Evolutionary conservation across 2,329 filamentous ascomycete genomes (phyloP).

Genomic region (Domatiomyces globalis): DNA sequence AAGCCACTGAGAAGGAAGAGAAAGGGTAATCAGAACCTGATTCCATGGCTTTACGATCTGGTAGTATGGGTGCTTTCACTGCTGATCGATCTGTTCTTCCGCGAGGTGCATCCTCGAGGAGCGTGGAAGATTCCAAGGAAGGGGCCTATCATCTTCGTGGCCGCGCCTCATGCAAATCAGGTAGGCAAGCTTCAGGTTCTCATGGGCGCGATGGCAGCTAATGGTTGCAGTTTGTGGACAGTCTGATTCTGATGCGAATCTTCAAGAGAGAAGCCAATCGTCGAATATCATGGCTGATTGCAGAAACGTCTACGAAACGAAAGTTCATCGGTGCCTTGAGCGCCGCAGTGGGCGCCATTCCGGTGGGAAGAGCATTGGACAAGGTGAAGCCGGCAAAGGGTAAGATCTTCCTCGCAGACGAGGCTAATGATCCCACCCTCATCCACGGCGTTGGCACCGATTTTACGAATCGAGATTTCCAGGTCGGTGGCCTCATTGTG

Average conservation of each 20-base stretch:
- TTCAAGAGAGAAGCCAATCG: conserved; percentile 75
- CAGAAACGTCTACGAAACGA: conserved; percentile 86
- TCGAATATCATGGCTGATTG: conserved; percentile 82
- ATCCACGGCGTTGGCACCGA: conserved; percentile 67
- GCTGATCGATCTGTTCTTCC: conserved; percentile 90
- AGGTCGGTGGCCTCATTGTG: conserved; percentile 71
- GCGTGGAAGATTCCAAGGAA: conserved; percentile 86
- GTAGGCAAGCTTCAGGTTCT: conserved; percentile 31
- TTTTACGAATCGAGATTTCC: conserved; percentile 58
- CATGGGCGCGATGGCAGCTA: neutral
- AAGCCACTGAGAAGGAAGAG: neutral
- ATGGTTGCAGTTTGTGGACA: conserved; percentile 68
- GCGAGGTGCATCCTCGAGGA: conserved; percentile 86
- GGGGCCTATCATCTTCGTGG: conserved; percentile 87
- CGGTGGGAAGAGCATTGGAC: conserved; percentile 87
- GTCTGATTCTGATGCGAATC: conserved; percentile 80
- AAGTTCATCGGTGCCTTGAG: conserved; percentile 80
- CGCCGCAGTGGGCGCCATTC: conserved; percentile 70
- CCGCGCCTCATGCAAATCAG: conserved; percentile 92
- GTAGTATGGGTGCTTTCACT: conserved; percentile 42
- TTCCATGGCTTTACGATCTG: conserved; percentile 37
- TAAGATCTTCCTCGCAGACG: conserved; percentile 77
- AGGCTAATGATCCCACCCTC: conserved; percentile 67
- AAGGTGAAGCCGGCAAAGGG: conserved; percentile 66
- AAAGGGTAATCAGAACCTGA: conserved; percentile 29